Percentiles rank a stretch among this genome's conserved stretches.
Conservation (phyloP, 148 eudicot genomes). For the Vaccinium macrocarpon region DNA sequence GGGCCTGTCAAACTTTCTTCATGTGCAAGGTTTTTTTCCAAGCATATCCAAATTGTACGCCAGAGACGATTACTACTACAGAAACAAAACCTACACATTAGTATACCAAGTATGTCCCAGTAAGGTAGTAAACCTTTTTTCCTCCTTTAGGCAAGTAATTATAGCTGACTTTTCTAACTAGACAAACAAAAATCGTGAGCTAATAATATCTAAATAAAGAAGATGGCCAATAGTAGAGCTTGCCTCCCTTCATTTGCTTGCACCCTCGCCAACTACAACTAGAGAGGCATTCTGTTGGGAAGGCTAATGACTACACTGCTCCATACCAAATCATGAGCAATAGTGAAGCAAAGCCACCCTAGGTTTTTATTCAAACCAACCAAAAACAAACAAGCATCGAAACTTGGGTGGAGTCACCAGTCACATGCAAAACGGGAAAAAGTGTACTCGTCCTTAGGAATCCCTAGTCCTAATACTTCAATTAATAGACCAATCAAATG, state of each 20-base stretch:
- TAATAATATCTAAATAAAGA: background rate
- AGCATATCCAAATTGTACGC: conserved; percentile 2
- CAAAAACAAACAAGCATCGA: background rate
- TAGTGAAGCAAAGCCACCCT: background rate
- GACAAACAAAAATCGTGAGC: background rate
- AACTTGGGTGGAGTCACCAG: background rate
- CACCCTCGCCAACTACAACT: background rate
- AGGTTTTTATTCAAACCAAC: background rate
- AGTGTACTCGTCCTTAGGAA: background rate
- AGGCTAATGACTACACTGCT: background rate
- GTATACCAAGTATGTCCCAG: background rate
- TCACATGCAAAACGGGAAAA: background rate
- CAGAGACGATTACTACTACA: background rate
- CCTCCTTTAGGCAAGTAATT: background rate
- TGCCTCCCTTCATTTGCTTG: background rate
- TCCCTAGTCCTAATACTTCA: background rate
- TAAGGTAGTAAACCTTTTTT: background rate
- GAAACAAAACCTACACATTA: background rate
- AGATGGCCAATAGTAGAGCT: background rate
- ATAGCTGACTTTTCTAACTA: background rate
- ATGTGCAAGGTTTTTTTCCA: background rate
- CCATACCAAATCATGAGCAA: background rate
- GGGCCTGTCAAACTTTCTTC: background rate
- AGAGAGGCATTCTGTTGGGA: background rate
- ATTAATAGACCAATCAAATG: background rate